Conservation (phyloP, 805 yeast species). For the Yamadazyma phyllophila region DNA sequence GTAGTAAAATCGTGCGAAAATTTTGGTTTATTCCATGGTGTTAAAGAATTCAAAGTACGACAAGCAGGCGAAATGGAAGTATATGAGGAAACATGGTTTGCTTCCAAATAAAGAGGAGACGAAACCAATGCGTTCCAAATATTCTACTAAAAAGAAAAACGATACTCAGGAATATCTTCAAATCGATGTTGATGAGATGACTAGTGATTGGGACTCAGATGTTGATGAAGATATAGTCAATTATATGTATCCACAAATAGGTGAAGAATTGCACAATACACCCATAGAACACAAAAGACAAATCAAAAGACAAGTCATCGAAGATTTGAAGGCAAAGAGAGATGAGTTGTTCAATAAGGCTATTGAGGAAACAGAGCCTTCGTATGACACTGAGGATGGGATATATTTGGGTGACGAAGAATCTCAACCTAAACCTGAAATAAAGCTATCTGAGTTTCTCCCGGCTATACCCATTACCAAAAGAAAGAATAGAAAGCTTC, state of each 20-base stretch:
- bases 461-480: conserved; percentile 16
- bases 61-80: conserved; percentile 38
- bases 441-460: conserved; percentile 23
- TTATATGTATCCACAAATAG: conserved; percentile 40
- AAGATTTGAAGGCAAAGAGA: conserved; percentile 20
- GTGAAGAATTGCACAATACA: conserved; percentile 26
- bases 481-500: conserved; percentile 27
- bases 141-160: conserved; percentile 32
- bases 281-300: conserved; percentile 33
- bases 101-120: conserved; percentile 12
- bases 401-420: conserved; percentile 34
- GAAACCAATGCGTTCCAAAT: conserved; percentile 23
- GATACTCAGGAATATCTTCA: conserved; percentile 15
- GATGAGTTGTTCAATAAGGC: conserved; percentile 13
- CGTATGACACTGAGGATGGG: conserved; percentile 22
- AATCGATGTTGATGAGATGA: conserved; percentile 32
- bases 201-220: conserved; percentile 35
- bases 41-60: conserved; percentile 45
- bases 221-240: conserved; percentile 39
- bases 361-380: conserved; percentile 15
- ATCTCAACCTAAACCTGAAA: conserved; percentile 7
- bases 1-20: neutral
- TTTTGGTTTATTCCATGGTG: conserved; percentile 27
- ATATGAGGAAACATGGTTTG: conserved; percentile 42
- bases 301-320: conserved; percentile 35